Base-by-base conservation (phyloP, 768 basidiomycete genomes). In the Trametes cingulata region DNA sequence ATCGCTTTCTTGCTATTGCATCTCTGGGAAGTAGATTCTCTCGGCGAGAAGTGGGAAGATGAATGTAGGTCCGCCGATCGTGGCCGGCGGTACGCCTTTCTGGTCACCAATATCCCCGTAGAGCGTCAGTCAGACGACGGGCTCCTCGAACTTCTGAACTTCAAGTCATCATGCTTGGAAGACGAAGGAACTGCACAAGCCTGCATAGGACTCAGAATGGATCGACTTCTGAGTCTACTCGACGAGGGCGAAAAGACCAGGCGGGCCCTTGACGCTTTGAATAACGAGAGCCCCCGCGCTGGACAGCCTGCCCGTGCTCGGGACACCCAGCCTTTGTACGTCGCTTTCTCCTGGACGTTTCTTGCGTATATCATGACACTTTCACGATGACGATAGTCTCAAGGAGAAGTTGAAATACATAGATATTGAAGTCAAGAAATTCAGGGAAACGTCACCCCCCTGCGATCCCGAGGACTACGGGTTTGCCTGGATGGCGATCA, bases 161-260 rank as follows among this genome's bases (percentile, higher is more conserved):
- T 95, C 71, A 84, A 90, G 65, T 78, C 78, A 33, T 5, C 29
- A 33, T 4, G 29, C 6, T 33, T 4, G 29, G 71, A 94, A 7
- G 94, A 94, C 14, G 95, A 96, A 72, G 93, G 93, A 0, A 94
- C 94, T 0, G 93, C 91, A 1, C 87, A 90, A 20, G 93, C 95
- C 7, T 92, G 95, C 73, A 87, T 95, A 51, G 90, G 93, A 22
- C 86, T 93, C 19, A 85, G 84, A 65, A 89, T 98, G 33, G 96
- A 94, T 24, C 82, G 85, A 57, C 86, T 98, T 15, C 94, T 96
- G 0, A 87, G 93, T 60, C 78, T 97, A 56, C 91, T 99, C 63
- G 91, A 96, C 56, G 89, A 87, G 66, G 92, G 95, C 73, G 98
- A 98, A 72, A 77, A 86, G 53, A 88, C 93, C 19, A 95, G 98